These are phyloP conservation scores for Annulohypoxylon nitens DNA, from an alignment of 495 filamentous ascomycete genomes.

Conservation along the genomic window DNA sequence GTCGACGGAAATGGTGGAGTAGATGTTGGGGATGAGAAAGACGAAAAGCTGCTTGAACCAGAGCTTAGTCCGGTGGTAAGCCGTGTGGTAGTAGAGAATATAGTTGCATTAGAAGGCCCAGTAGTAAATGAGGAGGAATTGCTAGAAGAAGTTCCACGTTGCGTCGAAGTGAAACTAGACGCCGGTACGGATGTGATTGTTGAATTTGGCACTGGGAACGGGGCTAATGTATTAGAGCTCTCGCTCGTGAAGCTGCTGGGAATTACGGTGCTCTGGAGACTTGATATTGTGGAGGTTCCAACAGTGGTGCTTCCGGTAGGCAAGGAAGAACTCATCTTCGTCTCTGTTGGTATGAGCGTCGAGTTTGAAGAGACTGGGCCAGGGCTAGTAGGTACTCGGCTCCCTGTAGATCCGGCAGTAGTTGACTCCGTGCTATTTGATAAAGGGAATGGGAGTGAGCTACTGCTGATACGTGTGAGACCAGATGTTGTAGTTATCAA, in stretches of 20 bases:
- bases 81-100: constrained; percentile 7
- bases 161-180: constrained; percentile 12
- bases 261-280: constrained; percentile 17
- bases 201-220: constrained; percentile 48
- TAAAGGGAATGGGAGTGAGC: constrained; percentile 41
- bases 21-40: constrained; percentile 2
- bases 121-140: neutral
- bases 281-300: neutral
- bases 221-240: constrained; percentile 18
- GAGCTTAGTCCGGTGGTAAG: constrained; percentile 15
- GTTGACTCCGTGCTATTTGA: constrained; percentile 40
- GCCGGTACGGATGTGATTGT: constrained; percentile 15
- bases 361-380: constrained; percentile 33
- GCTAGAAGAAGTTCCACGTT: constrained; percentile 14
- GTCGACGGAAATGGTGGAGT: constrained; percentile 40
- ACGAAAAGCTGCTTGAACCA: constrained; percentile 18
- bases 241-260: constrained; percentile 17
- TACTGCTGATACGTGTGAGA: neutral
- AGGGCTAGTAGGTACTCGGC: constrained; percentile 29
- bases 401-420: constrained; percentile 23
- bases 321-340: constrained; percentile 20
- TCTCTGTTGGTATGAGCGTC: neutral
- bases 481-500: constrained; percentile 11
- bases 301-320: constrained; percentile 8
- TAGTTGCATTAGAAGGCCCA: constrained; percentile 6